Evolutionary conservation across 345 rosid species (phyloP).

Genomic region (Brassica cretica): DNA sequence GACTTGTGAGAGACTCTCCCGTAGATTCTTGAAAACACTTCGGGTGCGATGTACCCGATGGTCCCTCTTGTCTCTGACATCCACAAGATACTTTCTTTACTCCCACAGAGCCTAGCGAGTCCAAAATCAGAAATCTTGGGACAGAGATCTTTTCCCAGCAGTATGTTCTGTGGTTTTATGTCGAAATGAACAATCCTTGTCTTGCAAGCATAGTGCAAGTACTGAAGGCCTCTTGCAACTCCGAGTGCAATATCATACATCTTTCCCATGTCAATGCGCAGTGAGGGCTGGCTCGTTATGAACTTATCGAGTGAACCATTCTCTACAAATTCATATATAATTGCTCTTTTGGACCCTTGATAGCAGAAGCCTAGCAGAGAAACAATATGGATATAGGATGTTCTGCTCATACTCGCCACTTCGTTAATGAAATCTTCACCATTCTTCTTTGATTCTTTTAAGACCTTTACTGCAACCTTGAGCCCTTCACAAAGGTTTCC

Average conservation of each 20-base stretch:
- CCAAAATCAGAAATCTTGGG: background rate
- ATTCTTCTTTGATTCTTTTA: background rate
- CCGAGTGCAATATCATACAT: background rate
- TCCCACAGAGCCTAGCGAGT: background rate
- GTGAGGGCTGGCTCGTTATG: background rate
- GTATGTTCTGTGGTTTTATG: background rate
- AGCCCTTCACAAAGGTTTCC: background rate
- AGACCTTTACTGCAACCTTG: background rate
- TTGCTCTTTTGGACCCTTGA: background rate
- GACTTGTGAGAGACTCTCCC: background rate
- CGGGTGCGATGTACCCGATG: background rate
- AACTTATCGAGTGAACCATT: background rate
- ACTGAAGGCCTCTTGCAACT: background rate
- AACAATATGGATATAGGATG: background rate
- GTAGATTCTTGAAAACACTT: background rate
- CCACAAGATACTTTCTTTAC: background rate
- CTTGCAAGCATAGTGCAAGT: background rate
- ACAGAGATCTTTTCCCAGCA: background rate
- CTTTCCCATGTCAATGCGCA: background rate
- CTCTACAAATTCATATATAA: background rate
- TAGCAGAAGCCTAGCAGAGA: background rate
- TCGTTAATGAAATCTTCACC: background rate
- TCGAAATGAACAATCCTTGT: background rate
- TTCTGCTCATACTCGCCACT: background rate
- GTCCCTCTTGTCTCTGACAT: background rate